A percentile compares a stretch with the other conserved stretches of the same genome.
phyloP scores from a whole-genome alignment of 2,329 filamentous ascomycete species.

The Zymoseptoria pseudotritici region DNA sequence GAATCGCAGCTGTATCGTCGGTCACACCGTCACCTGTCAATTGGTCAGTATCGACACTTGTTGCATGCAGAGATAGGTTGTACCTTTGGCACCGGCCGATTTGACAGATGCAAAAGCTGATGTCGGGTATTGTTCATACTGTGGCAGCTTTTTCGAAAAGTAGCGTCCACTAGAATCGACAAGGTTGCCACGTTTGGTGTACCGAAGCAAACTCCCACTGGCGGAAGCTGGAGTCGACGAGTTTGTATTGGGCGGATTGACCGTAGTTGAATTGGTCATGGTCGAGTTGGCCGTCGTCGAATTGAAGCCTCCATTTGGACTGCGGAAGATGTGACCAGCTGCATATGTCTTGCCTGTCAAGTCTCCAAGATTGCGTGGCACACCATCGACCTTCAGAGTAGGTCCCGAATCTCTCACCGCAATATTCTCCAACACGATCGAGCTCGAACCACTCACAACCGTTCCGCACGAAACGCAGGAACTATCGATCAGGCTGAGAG shows the following conservation, averaged over 20 bases:
- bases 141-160: slow-evolving; percentile 36
- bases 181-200: slow-evolving; percentile 15
- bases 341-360: slow-evolving; percentile 29
- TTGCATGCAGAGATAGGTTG: not conserved
- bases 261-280: not conserved
- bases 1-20: slow-evolving; percentile 31
- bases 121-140: slow-evolving; percentile 37
- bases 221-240: not conserved
- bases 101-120: slow-evolving; percentile 43
- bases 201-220: slow-evolving; percentile 13
- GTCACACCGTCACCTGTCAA: slow-evolving; percentile 28
- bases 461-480: slow-evolving; percentile 13
- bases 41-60: slow-evolving; percentile 1
- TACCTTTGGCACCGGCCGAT: slow-evolving; percentile 29
- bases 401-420: slow-evolving; percentile 14
- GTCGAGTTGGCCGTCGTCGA: not conserved
- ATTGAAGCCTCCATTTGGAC: slow-evolving; percentile 11
- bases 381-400: slow-evolving; percentile 18
- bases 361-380: slow-evolving; percentile 22
- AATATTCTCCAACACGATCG: slow-evolving; percentile 20
- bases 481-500: slow-evolving; percentile 22
- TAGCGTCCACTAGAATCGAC: slow-evolving; percentile 30
- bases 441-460: slow-evolving; percentile 12
- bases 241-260: not conserved
- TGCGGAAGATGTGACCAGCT: slow-evolving; percentile 12